A percentile compares a stretch with the other conserved stretches of the same genome.
phyloP scores from a whole-genome alignment of 768 basidiomycete genomes.

The Porpolomopsis calyptriformis region DNA sequence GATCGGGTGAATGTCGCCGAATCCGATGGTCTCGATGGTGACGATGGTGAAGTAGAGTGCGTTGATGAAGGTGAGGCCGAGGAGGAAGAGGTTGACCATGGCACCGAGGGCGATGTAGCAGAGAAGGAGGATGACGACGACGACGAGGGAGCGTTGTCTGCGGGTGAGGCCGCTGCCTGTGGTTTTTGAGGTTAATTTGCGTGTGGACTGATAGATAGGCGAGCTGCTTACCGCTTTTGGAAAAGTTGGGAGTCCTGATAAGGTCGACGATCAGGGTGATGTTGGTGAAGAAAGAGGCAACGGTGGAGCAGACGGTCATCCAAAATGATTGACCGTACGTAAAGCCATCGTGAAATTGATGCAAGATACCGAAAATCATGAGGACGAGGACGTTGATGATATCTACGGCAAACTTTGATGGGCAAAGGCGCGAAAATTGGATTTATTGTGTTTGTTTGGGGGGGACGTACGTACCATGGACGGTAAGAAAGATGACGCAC shows the following conservation, averaged over 20 bases:
- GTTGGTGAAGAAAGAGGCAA: conserved; percentile 55
- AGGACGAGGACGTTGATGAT: conserved; percentile 54
- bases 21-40: conserved; percentile 64
- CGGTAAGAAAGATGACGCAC: conserved; percentile 51
- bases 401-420: conserved; percentile 42
- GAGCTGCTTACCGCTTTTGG: conserved; percentile 40
- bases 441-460: not conserved
- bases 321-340: conserved; percentile 65
- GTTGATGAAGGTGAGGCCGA: conserved; percentile 53
- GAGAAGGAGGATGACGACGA: conserved; percentile 66
- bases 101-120: conserved; percentile 67
- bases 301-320: conserved; percentile 68
- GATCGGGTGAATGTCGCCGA: conserved; percentile 62
- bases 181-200: not conserved
- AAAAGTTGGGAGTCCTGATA: conserved; percentile 48
- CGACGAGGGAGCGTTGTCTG: conserved; percentile 70
- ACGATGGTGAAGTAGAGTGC: conserved; percentile 71
- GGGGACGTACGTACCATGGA: conserved; percentile 46
- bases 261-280: conserved; percentile 57
- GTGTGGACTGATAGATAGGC: not conserved
- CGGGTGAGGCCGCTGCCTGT: conserved; percentile 70
- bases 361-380: conserved; percentile 49
- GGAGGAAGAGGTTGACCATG: conserved; percentile 41
- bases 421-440: not conserved
- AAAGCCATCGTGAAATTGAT: conserved; percentile 54